Base-by-base conservation (phyloP, 306 rosid genomes). In the Cucurbita argyrosperma region DNA sequence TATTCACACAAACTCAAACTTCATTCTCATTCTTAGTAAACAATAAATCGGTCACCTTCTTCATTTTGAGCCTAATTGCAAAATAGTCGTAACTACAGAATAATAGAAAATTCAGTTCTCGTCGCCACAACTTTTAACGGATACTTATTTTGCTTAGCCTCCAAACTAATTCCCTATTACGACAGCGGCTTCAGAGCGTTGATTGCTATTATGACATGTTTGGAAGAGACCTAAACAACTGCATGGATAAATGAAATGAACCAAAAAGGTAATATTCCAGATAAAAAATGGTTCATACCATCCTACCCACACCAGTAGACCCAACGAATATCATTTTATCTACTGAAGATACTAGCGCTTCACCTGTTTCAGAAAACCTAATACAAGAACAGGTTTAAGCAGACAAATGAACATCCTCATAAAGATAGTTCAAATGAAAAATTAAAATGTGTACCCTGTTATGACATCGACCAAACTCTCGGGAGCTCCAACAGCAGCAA, bases 401-500 rank as follows among this genome's bases (percentile, higher is more conserved):
- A 9, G 64, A 37, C 43, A 46, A 76, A 37, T 60, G 43, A 70
- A 70, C 59, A 70, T 19, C 46, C 74, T 15, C 1, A 53, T 71
- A 59, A 47, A 40, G 16, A 77, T 46, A 61, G 61, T 15, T 58
- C 77, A 67, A 72, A 72, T 52, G 61, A 47, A 49, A 67, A 47
- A 60, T 43, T 74, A 43, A 74, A 79, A 77, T 63, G 64, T 78
- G 64, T 88, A 94, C 99, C 97, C 99, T 51, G 97, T 89, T 73
- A 94, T 85, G 75, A 91, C 85, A 50, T 94, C 97, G 81, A 94
- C 99, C 82, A 94, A 84, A 83, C 91, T 95, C 76, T 91, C 99
- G 6, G 99, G 99, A 77, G 99, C 99, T 58, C 99, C 97, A 72
- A 94, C 89, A 11, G 97, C 99, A 76, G 99, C 92, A 77, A 94